Evolutionary conservation across 139 green algal species (phyloP).

Genomic region (Auxenochlorella pyrenoidosa): DNA sequence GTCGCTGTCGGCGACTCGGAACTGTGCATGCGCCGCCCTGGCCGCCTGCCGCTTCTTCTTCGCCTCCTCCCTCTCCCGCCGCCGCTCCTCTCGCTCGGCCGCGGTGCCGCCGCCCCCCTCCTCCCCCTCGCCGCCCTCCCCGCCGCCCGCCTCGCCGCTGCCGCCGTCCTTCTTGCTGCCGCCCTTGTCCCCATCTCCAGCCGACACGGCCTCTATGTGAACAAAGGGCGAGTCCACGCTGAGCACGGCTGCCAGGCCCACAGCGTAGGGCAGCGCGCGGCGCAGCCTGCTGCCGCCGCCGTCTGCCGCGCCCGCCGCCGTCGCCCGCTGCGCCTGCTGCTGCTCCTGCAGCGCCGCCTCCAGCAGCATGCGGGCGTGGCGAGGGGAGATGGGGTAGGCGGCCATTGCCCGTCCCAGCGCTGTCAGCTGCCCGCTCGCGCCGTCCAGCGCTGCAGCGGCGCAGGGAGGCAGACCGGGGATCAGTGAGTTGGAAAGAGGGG

Average conservation of each 20-base stretch:
- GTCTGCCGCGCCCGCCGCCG: not conserved
- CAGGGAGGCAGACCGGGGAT: not conserved
- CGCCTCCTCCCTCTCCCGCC: constrained; percentile 31
- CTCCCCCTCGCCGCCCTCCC: constrained; percentile 36
- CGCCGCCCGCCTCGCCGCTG: constrained; percentile 14
- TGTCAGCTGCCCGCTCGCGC: constrained; percentile 64
- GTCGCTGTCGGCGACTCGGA: constrained; percentile 77
- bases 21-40: constrained; percentile 65
- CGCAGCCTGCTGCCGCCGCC: constrained; percentile 1
- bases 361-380: constrained; percentile 93
- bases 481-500: not conserved
- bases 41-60: constrained; percentile 38
- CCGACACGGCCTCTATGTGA: constrained; percentile 50
- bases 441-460: constrained; percentile 7
- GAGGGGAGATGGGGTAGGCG: constrained; percentile 83
- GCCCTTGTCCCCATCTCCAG: constrained; percentile 41
- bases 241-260: constrained; percentile 87
- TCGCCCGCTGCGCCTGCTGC: not conserved
- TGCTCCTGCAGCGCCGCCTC: constrained; percentile 61
- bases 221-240: constrained; percentile 90
- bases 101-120: constrained; percentile 36
- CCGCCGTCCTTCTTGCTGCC: not conserved
- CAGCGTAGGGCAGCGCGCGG: constrained; percentile 70
- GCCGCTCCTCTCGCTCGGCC: not conserved
- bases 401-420: constrained; percentile 86